phyloP scores from a whole-genome alignment of 345 rosid genomes.

The Cardamine chenopodiifolia region DNA sequence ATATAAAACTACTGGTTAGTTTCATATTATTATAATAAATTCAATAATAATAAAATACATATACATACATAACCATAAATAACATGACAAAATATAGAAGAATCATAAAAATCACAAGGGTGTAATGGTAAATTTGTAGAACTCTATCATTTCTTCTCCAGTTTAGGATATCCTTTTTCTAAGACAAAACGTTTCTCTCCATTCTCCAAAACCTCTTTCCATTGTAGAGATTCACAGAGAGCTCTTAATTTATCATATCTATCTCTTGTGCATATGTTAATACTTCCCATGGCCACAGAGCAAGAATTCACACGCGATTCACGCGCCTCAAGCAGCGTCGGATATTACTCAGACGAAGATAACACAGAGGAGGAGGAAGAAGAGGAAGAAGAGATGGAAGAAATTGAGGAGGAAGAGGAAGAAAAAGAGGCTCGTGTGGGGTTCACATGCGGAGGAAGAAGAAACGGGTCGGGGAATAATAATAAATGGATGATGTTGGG shows the following conservation, averaged over 20 bases:
- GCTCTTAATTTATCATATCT: not conserved
- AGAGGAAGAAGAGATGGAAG: constrained; percentile 36
- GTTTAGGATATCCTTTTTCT: constrained; percentile 6
- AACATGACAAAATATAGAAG: not conserved
- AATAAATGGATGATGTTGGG: constrained; percentile 54
- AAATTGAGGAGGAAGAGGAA: constrained; percentile 9
- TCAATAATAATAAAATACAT: not conserved
- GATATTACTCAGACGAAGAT: constrained; percentile 50
- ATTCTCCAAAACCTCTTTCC: constrained; percentile 26
- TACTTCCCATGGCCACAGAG: constrained; percentile 46
- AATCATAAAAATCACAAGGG: not conserved
- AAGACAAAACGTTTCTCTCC: constrained; percentile 23
- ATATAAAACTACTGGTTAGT: not conserved
- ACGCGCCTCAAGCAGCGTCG: constrained; percentile 39
- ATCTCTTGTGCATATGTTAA: constrained; percentile 33
- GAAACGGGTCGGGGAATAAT: constrained; percentile 36
- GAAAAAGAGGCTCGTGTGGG: constrained; percentile 31
- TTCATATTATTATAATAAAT: not conserved
- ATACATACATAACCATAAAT: not conserved
- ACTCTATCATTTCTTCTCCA: not conserved
- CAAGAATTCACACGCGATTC: constrained; percentile 38
- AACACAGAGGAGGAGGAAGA: constrained; percentile 36
- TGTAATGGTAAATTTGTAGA: not conserved
- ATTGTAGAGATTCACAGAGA: constrained; percentile 10
- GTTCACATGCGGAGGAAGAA: constrained; percentile 39